A percentile compares a stretch with the other conserved stretches of the same genome.
Conservation (phyloP, 1,139 yeast species). For the Insectozyma bohioensis region DNA sequence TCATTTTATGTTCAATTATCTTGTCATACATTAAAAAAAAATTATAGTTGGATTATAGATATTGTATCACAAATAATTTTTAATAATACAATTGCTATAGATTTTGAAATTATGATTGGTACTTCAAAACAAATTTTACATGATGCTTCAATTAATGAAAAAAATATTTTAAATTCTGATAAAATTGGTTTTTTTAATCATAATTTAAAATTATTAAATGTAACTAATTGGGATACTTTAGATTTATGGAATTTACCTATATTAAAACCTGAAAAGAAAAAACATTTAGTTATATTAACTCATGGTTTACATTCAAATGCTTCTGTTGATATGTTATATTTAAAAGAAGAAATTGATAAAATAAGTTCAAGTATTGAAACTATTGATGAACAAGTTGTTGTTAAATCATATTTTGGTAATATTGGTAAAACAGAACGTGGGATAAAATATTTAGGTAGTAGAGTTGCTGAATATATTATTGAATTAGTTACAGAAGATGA, state of each 20-base stretch:
- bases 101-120: slow-evolving; percentile 68
- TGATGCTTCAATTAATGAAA: slow-evolving; percentile 29
- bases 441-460: slow-evolving; percentile 76
- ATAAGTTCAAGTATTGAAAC: slow-evolving; percentile 35
- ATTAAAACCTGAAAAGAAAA: slow-evolving; percentile 48
- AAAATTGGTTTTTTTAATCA: slow-evolving; percentile 29
- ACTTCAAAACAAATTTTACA: slow-evolving; percentile 46
- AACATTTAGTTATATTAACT: slow-evolving; percentile 76
- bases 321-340: slow-evolving; percentile 82
- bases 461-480: slow-evolving; percentile 76
- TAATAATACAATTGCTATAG: slow-evolving; percentile 64
- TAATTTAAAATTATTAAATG: slow-evolving; percentile 28
- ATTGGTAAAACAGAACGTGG: slow-evolving; percentile 92
- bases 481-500: slow-evolving; percentile 50
- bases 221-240: slow-evolving; percentile 56
- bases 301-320: slow-evolving; percentile 93
- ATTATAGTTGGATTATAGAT: slow-evolving; percentile 79
- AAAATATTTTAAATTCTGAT: slow-evolving; percentile 30
- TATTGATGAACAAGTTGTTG: slow-evolving; percentile 57
- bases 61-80: slow-evolving; percentile 84
- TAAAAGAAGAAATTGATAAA: slow-evolving; percentile 77
- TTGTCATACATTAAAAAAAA: slow-evolving; percentile 33
- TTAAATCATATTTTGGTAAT: slow-evolving; percentile 81
- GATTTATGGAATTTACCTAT: slow-evolving; percentile 71
- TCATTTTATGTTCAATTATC: slow-evolving; percentile 49